phyloP scores from a whole-genome alignment of 1,139 yeast species.

The Protomyces inouyei region DNA sequence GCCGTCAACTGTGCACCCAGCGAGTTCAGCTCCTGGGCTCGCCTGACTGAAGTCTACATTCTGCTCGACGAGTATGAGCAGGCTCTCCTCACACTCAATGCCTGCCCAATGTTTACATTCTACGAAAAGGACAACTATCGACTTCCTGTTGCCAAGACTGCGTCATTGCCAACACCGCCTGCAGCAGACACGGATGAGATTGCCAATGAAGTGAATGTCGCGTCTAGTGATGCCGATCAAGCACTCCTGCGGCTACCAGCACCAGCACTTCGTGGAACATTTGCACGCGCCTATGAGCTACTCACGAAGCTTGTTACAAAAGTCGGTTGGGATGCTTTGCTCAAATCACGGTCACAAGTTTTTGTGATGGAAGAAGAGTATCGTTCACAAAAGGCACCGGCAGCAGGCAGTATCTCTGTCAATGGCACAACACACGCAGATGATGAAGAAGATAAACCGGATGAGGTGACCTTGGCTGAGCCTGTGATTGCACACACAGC shows the following conservation, averaged over 20 bases:
- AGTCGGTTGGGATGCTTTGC: constrained; percentile 86
- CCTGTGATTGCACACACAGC: constrained; percentile 11
- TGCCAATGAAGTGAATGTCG: constrained; percentile 44
- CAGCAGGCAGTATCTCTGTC: constrained; percentile 34
- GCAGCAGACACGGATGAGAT: constrained; percentile 54
- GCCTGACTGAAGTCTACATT: constrained; percentile 67
- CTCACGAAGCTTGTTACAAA: constrained; percentile 63
- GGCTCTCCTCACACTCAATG: constrained; percentile 77
- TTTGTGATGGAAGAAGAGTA: constrained; percentile 96
- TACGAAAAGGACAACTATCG: constrained; percentile 50
- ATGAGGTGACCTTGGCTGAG: neutral
- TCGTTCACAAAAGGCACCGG: constrained; percentile 38
- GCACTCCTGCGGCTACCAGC: constrained; percentile 69
- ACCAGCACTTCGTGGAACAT: constrained; percentile 69
- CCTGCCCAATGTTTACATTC: constrained; percentile 84
- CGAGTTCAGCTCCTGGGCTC: constrained; percentile 78
- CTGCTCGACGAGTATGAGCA: constrained; percentile 62
- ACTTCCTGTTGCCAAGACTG: constrained; percentile 63
- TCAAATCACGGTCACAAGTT: constrained; percentile 71
- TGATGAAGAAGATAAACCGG: neutral
- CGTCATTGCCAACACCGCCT: constrained; percentile 69
- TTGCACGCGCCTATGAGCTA: constrained; percentile 71
- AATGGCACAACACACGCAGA: constrained; percentile 1
- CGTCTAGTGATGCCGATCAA: constrained; percentile 50
- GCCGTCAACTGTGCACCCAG: constrained; percentile 80